phyloP scores from a whole-genome alignment of 306 rosid genomes.

The Fagus crenata region DNA sequence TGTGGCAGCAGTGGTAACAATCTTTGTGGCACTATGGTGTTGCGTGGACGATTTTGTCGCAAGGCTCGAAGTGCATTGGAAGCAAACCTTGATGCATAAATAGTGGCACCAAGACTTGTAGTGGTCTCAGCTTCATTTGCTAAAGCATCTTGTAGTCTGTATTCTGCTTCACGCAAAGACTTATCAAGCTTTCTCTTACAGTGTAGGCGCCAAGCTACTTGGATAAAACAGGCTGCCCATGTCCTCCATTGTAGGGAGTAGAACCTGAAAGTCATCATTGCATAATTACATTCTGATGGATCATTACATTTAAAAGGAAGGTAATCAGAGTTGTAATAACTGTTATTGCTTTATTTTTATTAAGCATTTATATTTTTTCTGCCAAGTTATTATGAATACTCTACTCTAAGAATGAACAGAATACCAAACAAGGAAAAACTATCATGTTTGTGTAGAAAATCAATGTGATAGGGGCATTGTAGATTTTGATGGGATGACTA shows the following conservation, averaged over 20 bases:
- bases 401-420: no score
- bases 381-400: no score
- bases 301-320: background rate
- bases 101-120: slow-evolving; percentile 42
- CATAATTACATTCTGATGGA: background rate
- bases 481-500: no score
- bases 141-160: slow-evolving; percentile 46
- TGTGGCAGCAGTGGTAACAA: slow-evolving; percentile 40
- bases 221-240: slow-evolving; percentile 73
- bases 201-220: slow-evolving; percentile 71
- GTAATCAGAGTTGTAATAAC: background rate
- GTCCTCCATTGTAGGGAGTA: slow-evolving; percentile 79
- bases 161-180: slow-evolving; percentile 37
- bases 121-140: slow-evolving; percentile 31
- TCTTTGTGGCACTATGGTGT: slow-evolving; percentile 18
- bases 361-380: no score
- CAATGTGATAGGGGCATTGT: no score
- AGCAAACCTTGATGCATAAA: slow-evolving; percentile 50
- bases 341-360: background rate
- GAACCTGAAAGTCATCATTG: slow-evolving; percentile 42
- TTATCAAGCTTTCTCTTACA: slow-evolving; percentile 51
- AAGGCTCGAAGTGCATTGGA: slow-evolving; percentile 37
- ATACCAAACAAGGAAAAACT: no score
- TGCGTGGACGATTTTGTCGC: slow-evolving; percentile 18
- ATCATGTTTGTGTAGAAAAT: no score